Evolutionary conservation across 2,329 filamentous ascomycete genomes (phyloP).

Genomic region (Cercospora brassicicola): DNA sequence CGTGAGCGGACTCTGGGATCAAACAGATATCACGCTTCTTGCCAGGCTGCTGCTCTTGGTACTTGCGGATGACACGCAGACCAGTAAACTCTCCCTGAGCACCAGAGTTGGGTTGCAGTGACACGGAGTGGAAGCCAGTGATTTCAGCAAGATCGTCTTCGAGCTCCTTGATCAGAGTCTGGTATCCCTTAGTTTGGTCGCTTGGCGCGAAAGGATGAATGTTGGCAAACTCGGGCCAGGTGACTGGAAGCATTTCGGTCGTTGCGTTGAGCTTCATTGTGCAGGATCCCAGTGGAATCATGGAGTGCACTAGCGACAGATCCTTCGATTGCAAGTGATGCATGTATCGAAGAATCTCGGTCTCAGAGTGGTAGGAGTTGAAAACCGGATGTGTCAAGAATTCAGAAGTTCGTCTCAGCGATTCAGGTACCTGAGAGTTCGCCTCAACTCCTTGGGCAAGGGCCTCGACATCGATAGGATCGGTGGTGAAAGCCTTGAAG

Average conservation of each 20-base stretch:
- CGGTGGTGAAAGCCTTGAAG: slow-evolving; percentile 55
- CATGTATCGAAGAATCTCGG: slow-evolving; percentile 90
- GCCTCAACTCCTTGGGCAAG: slow-evolving; percentile 37
- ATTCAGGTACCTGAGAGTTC: slow-evolving; percentile 51
- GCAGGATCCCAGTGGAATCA: slow-evolving; percentile 95
- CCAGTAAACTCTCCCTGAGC: slow-evolving; percentile 95
- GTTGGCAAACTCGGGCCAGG: slow-evolving; percentile 71
- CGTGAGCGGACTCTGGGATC: slow-evolving; percentile 92
- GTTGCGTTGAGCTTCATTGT: slow-evolving; percentile 98
- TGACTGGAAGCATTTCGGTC: slow-evolving; percentile 86
- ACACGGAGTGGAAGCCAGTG: slow-evolving; percentile 86
- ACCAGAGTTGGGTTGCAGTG: slow-evolving; percentile 91
- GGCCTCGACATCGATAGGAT: slow-evolving; percentile 41
- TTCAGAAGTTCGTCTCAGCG: slow-evolving; percentile 67
- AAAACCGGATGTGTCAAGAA: slow-evolving; percentile 91
- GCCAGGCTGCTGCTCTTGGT: slow-evolving; percentile 65
- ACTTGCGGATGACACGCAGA: slow-evolving; percentile 82
- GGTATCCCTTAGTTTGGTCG: slow-evolving; percentile 66
- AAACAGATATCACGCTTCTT: slow-evolving; percentile 85
- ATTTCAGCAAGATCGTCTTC: slow-evolving; percentile 74
- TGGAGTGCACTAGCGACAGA: slow-evolving; percentile 88
- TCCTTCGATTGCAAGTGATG: slow-evolving; percentile 92
- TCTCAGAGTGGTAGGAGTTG: slow-evolving; percentile 93
- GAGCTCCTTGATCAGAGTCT: slow-evolving; percentile 68
- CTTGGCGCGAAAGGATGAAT: slow-evolving; percentile 77